These are phyloP conservation scores for Solanum chiquidenum DNA, from an alignment of 257 asterid species.

Conservation along the genomic window DNA sequence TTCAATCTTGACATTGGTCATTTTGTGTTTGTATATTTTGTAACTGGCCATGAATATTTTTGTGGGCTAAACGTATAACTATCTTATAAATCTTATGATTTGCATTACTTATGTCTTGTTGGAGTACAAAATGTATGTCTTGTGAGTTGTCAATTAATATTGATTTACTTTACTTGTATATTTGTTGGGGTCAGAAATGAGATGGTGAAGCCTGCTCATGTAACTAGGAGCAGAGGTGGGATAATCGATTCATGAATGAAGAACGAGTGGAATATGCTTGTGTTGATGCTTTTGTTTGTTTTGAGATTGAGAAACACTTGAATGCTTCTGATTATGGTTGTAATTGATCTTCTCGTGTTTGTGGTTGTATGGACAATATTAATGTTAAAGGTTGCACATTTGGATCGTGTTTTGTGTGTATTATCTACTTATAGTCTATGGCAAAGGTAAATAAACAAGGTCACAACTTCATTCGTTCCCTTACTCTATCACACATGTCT, in stretches of 20 bases:
- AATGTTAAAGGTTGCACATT: background rate
- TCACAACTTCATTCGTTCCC: no score
- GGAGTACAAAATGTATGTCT: background rate
- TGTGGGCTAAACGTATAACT: background rate
- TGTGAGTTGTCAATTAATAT: background rate
- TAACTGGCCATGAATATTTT: background rate
- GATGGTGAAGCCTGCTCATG: background rate
- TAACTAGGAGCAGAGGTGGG: background rate
- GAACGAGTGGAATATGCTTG: background rate
- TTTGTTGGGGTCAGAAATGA: background rate
- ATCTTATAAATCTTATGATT: no score
- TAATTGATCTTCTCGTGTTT: background rate
- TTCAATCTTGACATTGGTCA: background rate
- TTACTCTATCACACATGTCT: background rate
- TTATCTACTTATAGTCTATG: background rate
- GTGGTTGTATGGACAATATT: background rate
- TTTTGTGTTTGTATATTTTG: background rate
- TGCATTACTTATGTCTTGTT: background rate
- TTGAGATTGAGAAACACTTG: background rate
- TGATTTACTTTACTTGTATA: no score
- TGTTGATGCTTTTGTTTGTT: background rate
- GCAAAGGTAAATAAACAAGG: no score
- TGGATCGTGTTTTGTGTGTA: background rate
- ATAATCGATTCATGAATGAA: background rate
- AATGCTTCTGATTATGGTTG: background rate